Evolutionary conservation across 345 rosid genomes (phyloP).

Genomic region (Arabis alpina): DNA sequence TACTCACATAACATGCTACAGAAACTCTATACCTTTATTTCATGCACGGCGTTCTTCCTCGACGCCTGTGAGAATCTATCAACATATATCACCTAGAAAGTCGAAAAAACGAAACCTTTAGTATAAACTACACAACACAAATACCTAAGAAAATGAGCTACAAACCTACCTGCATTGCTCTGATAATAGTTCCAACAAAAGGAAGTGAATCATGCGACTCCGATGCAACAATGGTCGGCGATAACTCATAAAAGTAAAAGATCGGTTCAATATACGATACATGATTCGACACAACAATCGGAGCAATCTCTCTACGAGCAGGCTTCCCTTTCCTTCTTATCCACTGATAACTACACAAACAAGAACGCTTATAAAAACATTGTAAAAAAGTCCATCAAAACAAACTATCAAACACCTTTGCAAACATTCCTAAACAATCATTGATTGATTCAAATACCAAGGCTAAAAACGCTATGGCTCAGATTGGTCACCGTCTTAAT

Average conservation of each 20-base stretch:
- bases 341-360: conserved; percentile 84
- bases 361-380: neutral
- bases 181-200: conserved; percentile 92
- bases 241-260: conserved; percentile 88
- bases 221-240: conserved; percentile 90
- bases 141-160: neutral
- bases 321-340: conserved; percentile 89
- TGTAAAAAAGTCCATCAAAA: neutral
- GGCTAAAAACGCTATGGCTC: neutral
- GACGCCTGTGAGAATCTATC: conserved; percentile 81
- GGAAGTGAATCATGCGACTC: conserved; percentile 95
- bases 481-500: too few relatives aligned
- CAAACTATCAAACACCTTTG: neutral
- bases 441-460: neutral
- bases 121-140: neutral
- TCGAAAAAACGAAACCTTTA: conserved; percentile 10
- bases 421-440: neutral
- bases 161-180: conserved; percentile 89
- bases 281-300: conserved; percentile 92
- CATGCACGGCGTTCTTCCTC: conserved; percentile 83
- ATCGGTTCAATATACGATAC: conserved; percentile 92
- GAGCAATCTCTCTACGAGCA: conserved; percentile 84
- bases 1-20: conserved; percentile 30
- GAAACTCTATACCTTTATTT: conserved; percentile 89
- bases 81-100: conserved; percentile 93